Evolutionary conservation across 2,329 filamentous ascomycete species (phyloP), one percentile per base, ranked within the genome.

Genomic region (Capronia epimyces): DNA sequence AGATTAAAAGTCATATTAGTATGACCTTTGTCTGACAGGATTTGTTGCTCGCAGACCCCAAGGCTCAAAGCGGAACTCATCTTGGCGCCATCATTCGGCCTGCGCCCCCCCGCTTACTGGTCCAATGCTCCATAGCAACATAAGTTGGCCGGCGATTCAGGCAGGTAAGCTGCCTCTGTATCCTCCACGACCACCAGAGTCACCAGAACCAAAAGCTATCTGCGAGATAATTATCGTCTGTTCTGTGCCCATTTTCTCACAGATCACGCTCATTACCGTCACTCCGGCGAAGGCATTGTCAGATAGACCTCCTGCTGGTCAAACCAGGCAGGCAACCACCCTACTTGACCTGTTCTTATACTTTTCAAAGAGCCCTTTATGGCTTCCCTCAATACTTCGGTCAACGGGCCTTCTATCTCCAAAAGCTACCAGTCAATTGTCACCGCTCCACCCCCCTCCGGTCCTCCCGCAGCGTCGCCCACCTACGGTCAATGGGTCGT

Each of bases 401-500:
- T 80, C 66, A 87, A 89, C 68, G 86, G 86, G 10, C 82, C 84
- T 58, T 89, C 83, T 53, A 96, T 97, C 65, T 68, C 70, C 63
- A 87, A 86, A 73, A 89, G 84, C 73, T 85, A 87, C 67, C 77
- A 84, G 65, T 78, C 80, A 46, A 76, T 88, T 44, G 75, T 87
- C 64, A 80, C 84, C 66, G 73, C 79, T 46, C 69, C 79, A 43
- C 67, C 75, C 50, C 76, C 81, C 13, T 75, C 78, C 54, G 78
- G 78, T 12, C 65, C 75, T 41, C 75, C 78, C 50, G 75, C 79
- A 8, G 76, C 75, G 66, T 95, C 90, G 42, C 79, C 87, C 32
- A 95, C 89, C 42, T 87, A 87, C 65, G 89, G 81, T 57, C 87
- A 91, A 75, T 98, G 93, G 93, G 91, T 89, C 16, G 76, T 98